phyloP scores from a whole-genome alignment of 306 rosid genomes.

The Citrullus mucosospermus region DNA sequence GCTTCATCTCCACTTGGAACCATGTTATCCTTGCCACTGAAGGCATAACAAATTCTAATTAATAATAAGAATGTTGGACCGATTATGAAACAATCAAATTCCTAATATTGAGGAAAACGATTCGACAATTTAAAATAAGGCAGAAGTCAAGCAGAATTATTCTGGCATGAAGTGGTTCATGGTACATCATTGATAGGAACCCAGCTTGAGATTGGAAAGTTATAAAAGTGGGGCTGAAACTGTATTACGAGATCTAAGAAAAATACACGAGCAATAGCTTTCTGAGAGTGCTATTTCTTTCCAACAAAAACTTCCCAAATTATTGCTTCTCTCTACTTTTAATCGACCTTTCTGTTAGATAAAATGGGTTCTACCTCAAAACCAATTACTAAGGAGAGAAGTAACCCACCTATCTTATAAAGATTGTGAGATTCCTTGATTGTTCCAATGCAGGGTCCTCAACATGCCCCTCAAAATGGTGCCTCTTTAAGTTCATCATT shows the following conservation, averaged over 20 bases:
- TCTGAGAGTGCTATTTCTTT: background rate
- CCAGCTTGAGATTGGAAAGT: background rate
- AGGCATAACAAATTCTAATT: conserved; percentile 15
- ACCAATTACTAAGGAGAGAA: too few species aligned
- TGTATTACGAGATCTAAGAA: background rate
- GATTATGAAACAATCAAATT: background rate
- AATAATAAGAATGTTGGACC: conserved; percentile 1
- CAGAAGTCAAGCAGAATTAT: background rate
- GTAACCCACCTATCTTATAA: too few species aligned
- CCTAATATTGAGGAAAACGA: background rate
- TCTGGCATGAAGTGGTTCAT: background rate
- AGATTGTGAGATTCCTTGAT: too few species aligned
- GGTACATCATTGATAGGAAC: background rate
- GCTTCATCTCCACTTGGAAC: conserved; percentile 85
- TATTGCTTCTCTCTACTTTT: background rate
- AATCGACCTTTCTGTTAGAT: background rate
- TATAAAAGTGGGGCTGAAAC: background rate
- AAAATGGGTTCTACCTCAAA: too few species aligned
- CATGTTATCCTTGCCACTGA: conserved; percentile 83
- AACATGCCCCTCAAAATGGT: too few species aligned
- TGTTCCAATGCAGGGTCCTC: too few species aligned
- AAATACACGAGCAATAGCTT: background rate
- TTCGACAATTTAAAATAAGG: background rate
- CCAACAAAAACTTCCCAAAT: background rate
- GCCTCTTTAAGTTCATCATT: too few species aligned